Conservation (phyloP, 495 filamentous ascomycete species). For the Aspergillus panamensis region DNA sequence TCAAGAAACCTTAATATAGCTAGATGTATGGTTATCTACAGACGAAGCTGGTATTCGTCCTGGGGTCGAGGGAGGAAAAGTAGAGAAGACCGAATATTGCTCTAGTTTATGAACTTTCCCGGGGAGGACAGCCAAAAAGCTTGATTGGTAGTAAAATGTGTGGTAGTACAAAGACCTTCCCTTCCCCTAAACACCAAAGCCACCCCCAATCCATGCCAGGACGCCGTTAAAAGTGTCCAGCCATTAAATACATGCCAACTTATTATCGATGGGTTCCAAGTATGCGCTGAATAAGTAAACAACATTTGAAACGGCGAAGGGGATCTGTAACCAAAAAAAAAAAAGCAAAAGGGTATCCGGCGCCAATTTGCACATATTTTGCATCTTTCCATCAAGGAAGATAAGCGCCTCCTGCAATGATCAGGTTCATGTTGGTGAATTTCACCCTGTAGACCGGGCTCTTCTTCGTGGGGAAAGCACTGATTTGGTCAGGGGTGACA, state of each 20-base stretch:
- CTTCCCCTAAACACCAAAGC: not conserved
- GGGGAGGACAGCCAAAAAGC: no score
- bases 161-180: not conserved
- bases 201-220: conserved; percentile 10
- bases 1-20: conserved; percentile 4
- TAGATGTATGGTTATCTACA: not conserved
- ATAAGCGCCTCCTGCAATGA: conserved; percentile 84
- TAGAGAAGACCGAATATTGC: not conserved
- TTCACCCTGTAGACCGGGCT: conserved; percentile 88
- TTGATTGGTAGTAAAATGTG: no score
- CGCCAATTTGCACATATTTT: conserved; percentile 19
- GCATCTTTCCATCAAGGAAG: conserved; percentile 47
- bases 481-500: conserved; percentile 89
- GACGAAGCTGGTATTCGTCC: conserved; percentile 1
- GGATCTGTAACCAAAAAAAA: not conserved
- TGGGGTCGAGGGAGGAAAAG: not conserved
- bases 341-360: conserved; percentile 29
- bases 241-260: conserved; percentile 3
- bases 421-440: conserved; percentile 90
- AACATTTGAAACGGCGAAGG: not conserved
- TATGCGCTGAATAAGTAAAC: not conserved
- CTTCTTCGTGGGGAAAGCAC: conserved; percentile 92
- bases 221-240: conserved; percentile 8
- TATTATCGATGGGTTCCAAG: not conserved
- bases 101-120: no score